Conservation (phyloP, 768 basidiomycete species). For the Cyathus striatus region DNA sequence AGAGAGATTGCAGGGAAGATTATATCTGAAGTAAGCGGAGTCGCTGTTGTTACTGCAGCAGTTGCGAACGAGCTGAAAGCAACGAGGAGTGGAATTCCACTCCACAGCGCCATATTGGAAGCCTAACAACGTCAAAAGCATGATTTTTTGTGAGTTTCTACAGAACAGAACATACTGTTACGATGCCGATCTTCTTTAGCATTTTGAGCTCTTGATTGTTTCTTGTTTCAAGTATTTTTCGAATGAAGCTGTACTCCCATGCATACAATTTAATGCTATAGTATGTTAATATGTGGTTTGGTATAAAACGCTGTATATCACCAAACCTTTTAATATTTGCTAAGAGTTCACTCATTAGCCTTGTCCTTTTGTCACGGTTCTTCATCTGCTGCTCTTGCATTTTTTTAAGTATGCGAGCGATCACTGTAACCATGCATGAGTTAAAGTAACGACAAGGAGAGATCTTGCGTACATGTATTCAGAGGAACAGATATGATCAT, state of each 20-base stretch:
- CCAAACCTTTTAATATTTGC: conserved; percentile 80
- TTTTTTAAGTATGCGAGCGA: conserved; percentile 64
- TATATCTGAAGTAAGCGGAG: conserved; percentile 79
- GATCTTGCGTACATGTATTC: conserved; percentile 55
- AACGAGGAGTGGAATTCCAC: conserved; percentile 67
- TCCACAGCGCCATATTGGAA: conserved; percentile 59
- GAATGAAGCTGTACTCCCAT: conserved; percentile 90
- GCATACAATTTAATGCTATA: conserved; percentile 83
- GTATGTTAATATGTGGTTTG: conserved; percentile 1
- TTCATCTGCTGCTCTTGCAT: conserved; percentile 93
- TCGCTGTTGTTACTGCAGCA: conserved; percentile 55
- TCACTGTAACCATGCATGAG: conserved; percentile 22
- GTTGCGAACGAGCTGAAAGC: conserved; percentile 81
- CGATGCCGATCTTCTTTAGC: conserved; percentile 78
- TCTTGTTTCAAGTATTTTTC: conserved; percentile 71
- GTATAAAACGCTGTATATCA: not conserved
- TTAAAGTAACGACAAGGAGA: too few relatives aligned
- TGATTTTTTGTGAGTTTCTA: not conserved
- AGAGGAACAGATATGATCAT: conserved; percentile 82
- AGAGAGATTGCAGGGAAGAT: conserved; percentile 96
- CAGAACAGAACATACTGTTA: conserved; percentile 42
- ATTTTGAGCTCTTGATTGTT: conserved; percentile 80
- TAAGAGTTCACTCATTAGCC: conserved; percentile 91
- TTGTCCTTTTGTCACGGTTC: conserved; percentile 77
- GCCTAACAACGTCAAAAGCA: conserved; percentile 28